Conservation (phyloP, 441 rosid species). For the Adansonia grandidieri region DNA sequence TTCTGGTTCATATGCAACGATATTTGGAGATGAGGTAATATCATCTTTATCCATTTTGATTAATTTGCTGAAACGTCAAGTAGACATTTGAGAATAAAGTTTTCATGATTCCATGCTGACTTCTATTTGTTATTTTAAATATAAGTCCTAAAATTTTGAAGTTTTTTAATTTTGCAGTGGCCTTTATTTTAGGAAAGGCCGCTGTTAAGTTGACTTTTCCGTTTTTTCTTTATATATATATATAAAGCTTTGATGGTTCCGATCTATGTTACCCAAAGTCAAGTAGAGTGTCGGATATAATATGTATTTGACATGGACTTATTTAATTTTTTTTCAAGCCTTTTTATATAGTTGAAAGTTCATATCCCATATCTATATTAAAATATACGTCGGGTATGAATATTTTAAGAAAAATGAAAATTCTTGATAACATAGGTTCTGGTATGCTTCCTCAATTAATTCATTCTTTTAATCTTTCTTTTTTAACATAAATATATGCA, state of each 20-base stretch:
- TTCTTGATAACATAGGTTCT: neutral
- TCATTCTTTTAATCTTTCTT: neutral
- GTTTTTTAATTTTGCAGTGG: neutral
- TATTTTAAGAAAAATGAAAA: neutral
- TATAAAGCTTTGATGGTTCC: neutral
- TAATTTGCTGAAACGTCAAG: neutral
- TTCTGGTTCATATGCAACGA: constrained; percentile 88
- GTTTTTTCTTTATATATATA: neutral
- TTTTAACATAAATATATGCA: constrained; percentile 36
- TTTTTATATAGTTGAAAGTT: neutral
- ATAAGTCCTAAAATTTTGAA: neutral
- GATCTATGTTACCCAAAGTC: neutral
- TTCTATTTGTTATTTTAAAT: neutral
- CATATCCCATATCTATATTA: too few relatives aligned
- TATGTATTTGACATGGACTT: neutral
- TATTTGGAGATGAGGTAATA: constrained; percentile 92
- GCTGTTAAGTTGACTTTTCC: neutral
- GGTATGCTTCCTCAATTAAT: neutral
- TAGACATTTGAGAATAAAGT: neutral
- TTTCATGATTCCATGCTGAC: neutral
- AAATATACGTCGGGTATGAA: too few relatives aligned
- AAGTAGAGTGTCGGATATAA: neutral
- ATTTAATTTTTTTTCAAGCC: neutral
- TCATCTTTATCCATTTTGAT: neutral
- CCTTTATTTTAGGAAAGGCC: neutral